A percentile compares a stretch with the other conserved stretches of the same genome.
These are phyloP conservation scores for Colletotrichum cereale DNA, from an alignment of 2,329 filamentous ascomycete genomes.

Conservation along the genomic window DNA sequence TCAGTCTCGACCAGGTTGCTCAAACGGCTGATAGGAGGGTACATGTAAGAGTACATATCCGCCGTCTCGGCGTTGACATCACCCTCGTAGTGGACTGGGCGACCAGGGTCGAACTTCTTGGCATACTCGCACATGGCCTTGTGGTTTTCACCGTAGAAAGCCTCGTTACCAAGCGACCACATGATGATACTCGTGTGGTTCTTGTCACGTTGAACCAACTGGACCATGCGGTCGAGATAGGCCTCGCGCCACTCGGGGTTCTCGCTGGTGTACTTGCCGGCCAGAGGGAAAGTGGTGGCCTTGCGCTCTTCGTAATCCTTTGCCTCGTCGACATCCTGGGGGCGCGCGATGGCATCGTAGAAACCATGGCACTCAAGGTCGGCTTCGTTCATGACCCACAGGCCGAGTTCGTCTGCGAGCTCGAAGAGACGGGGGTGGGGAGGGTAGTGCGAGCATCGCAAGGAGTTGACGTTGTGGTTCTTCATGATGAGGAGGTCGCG, in stretches of 20 bases:
- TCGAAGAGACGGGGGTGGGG: constrained; percentile 71
- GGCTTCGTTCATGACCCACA: constrained; percentile 69
- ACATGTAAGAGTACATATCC: constrained; percentile 79
- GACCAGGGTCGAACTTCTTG: constrained; percentile 67
- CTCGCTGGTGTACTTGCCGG: constrained; percentile 70
- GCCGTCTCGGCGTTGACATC: constrained; percentile 69
- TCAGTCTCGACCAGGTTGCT: constrained; percentile 58
- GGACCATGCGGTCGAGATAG: constrained; percentile 75
- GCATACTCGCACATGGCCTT: constrained; percentile 75
- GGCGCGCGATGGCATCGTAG: constrained; percentile 62
- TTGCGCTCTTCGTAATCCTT: constrained; percentile 73
- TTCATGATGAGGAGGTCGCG: constrained; percentile 77
- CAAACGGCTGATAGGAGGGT: constrained; percentile 66
- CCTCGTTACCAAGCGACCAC: constrained; percentile 81
- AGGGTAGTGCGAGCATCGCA: constrained; percentile 77
- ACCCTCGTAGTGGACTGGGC: constrained; percentile 76
- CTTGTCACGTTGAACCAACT: constrained; percentile 76
- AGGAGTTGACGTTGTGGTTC: constrained; percentile 76
- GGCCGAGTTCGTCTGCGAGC: constrained; percentile 73
- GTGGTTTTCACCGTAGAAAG: constrained; percentile 78
- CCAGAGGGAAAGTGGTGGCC: constrained; percentile 64
- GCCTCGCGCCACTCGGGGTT: constrained; percentile 72
- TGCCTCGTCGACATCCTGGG: constrained; percentile 64
- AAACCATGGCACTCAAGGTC: constrained; percentile 68
- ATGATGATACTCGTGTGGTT: constrained; percentile 78